Evolutionary conservation across 768 basidiomycete genomes (phyloP), one percentile per base, ranked within the genome.

Genomic region (Daedalea quercina): DNA sequence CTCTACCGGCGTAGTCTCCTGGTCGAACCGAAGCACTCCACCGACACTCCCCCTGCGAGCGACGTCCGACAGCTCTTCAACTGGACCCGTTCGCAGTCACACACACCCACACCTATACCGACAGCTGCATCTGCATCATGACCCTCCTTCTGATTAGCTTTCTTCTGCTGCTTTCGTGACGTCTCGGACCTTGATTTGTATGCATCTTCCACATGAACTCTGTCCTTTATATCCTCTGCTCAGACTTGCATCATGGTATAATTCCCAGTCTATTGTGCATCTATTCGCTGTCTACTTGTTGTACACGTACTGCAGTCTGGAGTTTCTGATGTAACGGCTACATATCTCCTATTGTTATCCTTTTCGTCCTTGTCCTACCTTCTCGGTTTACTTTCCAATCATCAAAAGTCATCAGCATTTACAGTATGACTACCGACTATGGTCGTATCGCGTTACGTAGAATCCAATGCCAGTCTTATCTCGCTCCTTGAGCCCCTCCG

Each of bases 41-140:
- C 85, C 35, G 90, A 92, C 65, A 72, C 73, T 34, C 77, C 81
- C 23, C 82, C 70, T 12, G 64, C 70, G 9, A 74, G 79, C 55
- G 88, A 90, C 61, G 78, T 89, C 75, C 84, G 87, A 47, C 85
- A 88, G 64, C 72, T 90, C 34, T 90, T 90, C 69, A 79, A 78
- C 60, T 88, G 89, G 88, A 81, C 87, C 46, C 77, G 84, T 55
- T 82, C 82, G 53, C 56, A 63, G 50, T 81, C 82, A 53, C 54
- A 63, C 48, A 67, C 69, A 54, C 67, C 69, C 54, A 65, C 73
- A 45, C 63, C 73, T 41, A 65, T 72, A 47, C 63, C 73, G 41
- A 67, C 72, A 54, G 58, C 71, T 48, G 66, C 70, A 46, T 74
- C 60, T 48, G 66, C 70, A 47, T 74, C 59, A 57, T 65, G 25